phyloP scores from a whole-genome alignment of 2,329 filamentous ascomycete genomes.

The Pseudogymnoascus sp. region DNA sequence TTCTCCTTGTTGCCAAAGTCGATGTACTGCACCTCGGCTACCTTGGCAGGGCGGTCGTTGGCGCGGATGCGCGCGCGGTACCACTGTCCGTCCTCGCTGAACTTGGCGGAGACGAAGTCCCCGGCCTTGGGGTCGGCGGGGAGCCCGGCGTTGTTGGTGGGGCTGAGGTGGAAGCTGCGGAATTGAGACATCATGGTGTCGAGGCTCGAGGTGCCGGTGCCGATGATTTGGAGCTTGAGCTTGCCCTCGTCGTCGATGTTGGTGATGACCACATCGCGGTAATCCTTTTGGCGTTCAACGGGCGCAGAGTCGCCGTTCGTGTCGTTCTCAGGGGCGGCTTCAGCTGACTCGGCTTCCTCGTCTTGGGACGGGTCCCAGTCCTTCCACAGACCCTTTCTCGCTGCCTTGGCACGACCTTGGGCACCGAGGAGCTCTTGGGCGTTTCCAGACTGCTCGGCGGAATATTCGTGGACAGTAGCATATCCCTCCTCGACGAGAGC shows the following conservation, averaged over 20 bases:
- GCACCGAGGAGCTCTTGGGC: slow-evolving; percentile 79
- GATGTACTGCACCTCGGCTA: slow-evolving; percentile 85
- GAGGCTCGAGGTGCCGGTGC: slow-evolving; percentile 75
- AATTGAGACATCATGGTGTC: slow-evolving; percentile 87
- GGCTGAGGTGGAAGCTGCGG: slow-evolving; percentile 80
- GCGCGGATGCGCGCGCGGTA: slow-evolving; percentile 86
- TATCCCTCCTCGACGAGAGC: slow-evolving; percentile 87
- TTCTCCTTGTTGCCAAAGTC: slow-evolving; percentile 95
- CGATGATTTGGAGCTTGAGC: slow-evolving; percentile 87
- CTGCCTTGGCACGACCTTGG: slow-evolving; percentile 84
- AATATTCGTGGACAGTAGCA: slow-evolving; percentile 87
- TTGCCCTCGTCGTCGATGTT: slow-evolving; percentile 76
- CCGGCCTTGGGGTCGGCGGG: slow-evolving; percentile 77
- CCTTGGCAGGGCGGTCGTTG: slow-evolving; percentile 85
- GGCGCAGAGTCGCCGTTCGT: slow-evolving; percentile 45
- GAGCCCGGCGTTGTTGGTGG: slow-evolving; percentile 69
- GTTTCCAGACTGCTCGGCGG: slow-evolving; percentile 90
- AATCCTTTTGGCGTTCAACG: slow-evolving; percentile 67
- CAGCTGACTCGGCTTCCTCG: slow-evolving; percentile 41
- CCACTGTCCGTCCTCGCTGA: slow-evolving; percentile 84
- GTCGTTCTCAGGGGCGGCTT: slow-evolving; percentile 43
- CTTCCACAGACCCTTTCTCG: slow-evolving; percentile 80
- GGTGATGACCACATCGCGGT: slow-evolving; percentile 88
- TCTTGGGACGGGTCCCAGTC: slow-evolving; percentile 91
- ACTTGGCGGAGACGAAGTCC: slow-evolving; percentile 85